Evolutionary conservation across 352 stramenopile species (phyloP), one percentile per base, ranked within the genome.

Genomic region (Phytophthora rubi): DNA sequence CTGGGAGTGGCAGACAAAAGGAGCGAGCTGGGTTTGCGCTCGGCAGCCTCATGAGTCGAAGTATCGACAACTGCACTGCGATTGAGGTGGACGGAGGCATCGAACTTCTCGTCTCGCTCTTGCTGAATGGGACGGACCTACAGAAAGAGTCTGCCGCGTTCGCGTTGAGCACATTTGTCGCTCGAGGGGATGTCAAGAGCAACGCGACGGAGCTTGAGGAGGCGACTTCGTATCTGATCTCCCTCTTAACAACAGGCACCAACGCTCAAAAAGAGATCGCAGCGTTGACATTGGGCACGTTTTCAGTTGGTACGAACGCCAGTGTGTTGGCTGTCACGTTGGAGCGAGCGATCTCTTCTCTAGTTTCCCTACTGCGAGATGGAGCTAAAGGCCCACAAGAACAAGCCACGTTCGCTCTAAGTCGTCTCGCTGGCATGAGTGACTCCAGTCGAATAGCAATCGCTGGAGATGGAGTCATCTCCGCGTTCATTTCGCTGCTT

Each of bases 341-440:
- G 16, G 62, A 53, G 8, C 49, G 21, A 18, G 47, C 58, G 4
- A 39, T 57, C 6, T 2, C 18, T 16, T 33, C 58, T 15, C 58
- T 65, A 9, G 10, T 55, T 30, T 18, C 30, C 0, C 10, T 65
- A 1, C 7, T 65, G 1, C 45, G 21, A 49, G 6, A 12, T 23
- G 58, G 47, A 57, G 18, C 10, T 8, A 47, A 55, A 3, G 45
- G 18, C 0, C 47, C 30, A 32, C 47, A 51, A 5, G 30, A 65
- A 15, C 30, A 47, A 28, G 47, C 58, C 8, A 53, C 62, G 15
- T 62, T 57, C 56, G 62, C 53, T 6, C 45, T 69, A 21, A 45
- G 49, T 4, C 35, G 53, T 56, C 16, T 69, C 10, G 62, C 53
- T 32, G 30, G 39, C 1, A 44, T 62, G 5, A 58, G 55, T 28